These are phyloP conservation scores for Lactarius sanguifluus DNA, from an alignment of 768 basidiomycete species.

Conservation along the genomic window DNA sequence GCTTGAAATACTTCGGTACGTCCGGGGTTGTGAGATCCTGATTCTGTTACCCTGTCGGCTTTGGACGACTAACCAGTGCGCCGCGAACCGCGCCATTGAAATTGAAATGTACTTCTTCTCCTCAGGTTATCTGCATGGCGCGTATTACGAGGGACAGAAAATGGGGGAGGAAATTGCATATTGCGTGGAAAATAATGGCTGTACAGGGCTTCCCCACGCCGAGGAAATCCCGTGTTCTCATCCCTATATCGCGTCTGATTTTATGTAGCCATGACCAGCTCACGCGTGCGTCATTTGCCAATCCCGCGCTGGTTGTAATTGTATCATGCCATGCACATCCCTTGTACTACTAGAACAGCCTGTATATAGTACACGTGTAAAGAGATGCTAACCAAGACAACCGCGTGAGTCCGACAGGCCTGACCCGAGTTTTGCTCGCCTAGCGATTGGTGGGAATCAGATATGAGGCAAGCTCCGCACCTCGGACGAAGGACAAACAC, in stretches of 20 bases:
- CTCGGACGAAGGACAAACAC: conserved; percentile 10
- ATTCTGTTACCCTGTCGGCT: not conserved
- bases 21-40: conserved; percentile 18
- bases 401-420: not conserved
- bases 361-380: not conserved
- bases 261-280: conserved; percentile 12
- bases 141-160: conserved; percentile 38
- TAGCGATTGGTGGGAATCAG: not conserved
- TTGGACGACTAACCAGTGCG: conserved; percentile 10
- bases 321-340: not conserved
- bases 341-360: not conserved
- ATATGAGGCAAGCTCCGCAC: conserved; percentile 2
- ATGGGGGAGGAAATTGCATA: conserved; percentile 33
- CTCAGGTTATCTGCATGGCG: conserved; percentile 38
- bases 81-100: not conserved
- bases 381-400: not conserved
- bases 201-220: conserved; percentile 28
- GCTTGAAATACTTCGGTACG: conserved; percentile 56
- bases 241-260: conserved; percentile 30
- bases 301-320: not conserved
- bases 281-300: not conserved
- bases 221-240: conserved; percentile 31
- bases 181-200: conserved; percentile 33
- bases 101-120: not conserved
- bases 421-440: not conserved